Conservation (phyloP, 2,329 filamentous ascomycete genomes). For the Pezicula carpinea region DNA sequence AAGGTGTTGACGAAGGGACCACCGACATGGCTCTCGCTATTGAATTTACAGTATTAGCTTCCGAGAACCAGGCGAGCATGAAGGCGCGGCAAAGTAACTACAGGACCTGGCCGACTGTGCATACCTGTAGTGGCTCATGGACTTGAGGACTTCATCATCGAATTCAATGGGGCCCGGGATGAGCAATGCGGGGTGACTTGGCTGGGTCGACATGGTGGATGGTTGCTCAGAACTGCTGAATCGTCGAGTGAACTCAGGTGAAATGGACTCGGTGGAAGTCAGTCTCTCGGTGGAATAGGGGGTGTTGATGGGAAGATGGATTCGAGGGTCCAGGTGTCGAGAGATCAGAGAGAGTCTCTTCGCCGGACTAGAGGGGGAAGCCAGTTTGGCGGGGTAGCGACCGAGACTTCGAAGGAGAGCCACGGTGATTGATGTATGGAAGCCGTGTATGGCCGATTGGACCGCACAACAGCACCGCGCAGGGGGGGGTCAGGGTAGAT, state of each 20-base stretch:
- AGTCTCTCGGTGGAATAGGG: constrained; percentile 21
- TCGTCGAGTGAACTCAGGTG: constrained; percentile 7
- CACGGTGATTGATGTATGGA: constrained; percentile 12
- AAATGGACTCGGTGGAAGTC: constrained; percentile 17
- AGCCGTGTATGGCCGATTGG: constrained; percentile 15
- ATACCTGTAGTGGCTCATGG: constrained; percentile 92
- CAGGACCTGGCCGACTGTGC: constrained; percentile 16
- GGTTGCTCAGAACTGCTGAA: constrained; percentile 12
- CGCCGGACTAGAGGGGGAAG: constrained; percentile 10
- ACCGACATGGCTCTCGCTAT: constrained; percentile 89
- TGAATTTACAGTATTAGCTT: constrained; percentile 10
- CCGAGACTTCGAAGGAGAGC: constrained; percentile 10
- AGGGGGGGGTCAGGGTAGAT: not conserved
- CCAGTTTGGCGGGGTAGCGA: constrained; percentile 21
- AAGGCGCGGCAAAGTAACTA: not conserved
- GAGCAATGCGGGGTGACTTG: constrained; percentile 68
- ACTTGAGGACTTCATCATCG: constrained; percentile 90
- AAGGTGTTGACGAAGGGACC: constrained; percentile 85
- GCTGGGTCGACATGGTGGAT: constrained; percentile 53
- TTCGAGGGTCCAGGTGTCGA: constrained; percentile 30
- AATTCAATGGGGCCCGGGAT: constrained; percentile 98
- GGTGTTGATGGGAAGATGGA: constrained; percentile 27
- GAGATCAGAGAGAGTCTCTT: constrained; percentile 33
- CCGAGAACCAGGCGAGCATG: not conserved
- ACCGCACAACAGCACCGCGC: too few species aligned